Base-by-base conservation (phyloP, 2,329 filamentous ascomycete genomes). In the Venturia nashicola region DNA sequence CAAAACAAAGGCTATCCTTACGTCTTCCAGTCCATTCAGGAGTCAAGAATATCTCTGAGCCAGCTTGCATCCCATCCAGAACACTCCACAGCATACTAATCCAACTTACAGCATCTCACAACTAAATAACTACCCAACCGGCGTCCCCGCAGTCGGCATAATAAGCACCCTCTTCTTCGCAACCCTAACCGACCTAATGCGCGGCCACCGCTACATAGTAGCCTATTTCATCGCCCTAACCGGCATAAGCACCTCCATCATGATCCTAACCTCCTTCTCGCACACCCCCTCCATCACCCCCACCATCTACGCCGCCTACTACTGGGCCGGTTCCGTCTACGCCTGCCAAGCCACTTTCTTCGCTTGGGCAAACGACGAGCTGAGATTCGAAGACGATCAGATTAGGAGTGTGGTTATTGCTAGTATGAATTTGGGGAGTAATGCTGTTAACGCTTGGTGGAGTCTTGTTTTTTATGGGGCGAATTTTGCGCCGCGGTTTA, bases 271-370 rank as follows among this genome's bases (percentile, higher is more conserved):
- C 0, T 79, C 63, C 36, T 51, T 27, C 42, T 73, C 90, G 0
- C 79, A 79, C 0, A 79, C 60, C 16, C 1, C 36, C 42, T 72
- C 75, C 0, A 80, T 79, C 2, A 86, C 83, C 0, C 70, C 79
- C 0, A 76, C 82, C 0, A 80, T 84, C 0, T 87, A 90, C 66
- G 85, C 72, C 0, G 85, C 86, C 4, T 89, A 88, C 68, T 89
- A 89, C 72, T 86, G 83, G 82, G 84, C 86, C 0, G 87, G 87
- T 0, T 77, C 81, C 3, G 84, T 89, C 0, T 90, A 90, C 68
- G 86, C 87, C 0, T 88, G 86, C 69, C 86, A 90, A 72, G 86
- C 87, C 0, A 87, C 84, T 0, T 89, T 90, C 68, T 90, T 90
- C 68, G 87, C 87, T 0, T 90, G 87, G 87, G 87, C 85, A 27